Conservation (phyloP, 1,139 yeast genomes). For the Pichia sp. region DNA sequence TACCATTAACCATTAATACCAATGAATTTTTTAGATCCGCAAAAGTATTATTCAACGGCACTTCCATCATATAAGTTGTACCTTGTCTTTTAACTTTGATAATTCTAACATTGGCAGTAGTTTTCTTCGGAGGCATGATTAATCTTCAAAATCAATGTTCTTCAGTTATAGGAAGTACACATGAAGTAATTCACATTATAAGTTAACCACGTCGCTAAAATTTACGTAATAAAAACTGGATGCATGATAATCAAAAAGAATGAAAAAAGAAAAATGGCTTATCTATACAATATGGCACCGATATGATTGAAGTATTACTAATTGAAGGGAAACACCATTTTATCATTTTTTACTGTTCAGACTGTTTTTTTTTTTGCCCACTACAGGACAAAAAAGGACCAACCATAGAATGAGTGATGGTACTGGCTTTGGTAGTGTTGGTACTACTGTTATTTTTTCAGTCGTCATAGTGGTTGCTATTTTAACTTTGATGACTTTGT, state of each 20-base stretch:
- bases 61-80: slow-evolving; percentile 39
- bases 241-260: no score
- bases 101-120: slow-evolving; percentile 13
- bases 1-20: slow-evolving; percentile 34
- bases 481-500: slow-evolving; percentile 45
- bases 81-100: slow-evolving; percentile 26
- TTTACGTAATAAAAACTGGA: neutral
- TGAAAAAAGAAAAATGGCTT: no score
- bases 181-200: no score
- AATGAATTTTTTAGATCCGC: slow-evolving; percentile 33
- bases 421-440: slow-evolving; percentile 28
- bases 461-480: slow-evolving; percentile 60
- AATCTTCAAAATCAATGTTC: neutral
- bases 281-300: no score
- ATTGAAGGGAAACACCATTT: no score
- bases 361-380: no score
- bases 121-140: slow-evolving; percentile 23
- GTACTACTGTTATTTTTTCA: slow-evolving; percentile 57
- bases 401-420: neutral
- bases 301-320: no score
- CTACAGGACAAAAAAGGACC: no score
- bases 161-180: no score
- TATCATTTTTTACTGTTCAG: no score
- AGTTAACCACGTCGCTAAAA: no score
- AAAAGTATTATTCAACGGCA: slow-evolving; percentile 30